Evolutionary conservation across 306 rosid genomes (phyloP), one percentile per base, ranked within the genome.

Genomic region (Hippophae gyantsensis): DNA sequence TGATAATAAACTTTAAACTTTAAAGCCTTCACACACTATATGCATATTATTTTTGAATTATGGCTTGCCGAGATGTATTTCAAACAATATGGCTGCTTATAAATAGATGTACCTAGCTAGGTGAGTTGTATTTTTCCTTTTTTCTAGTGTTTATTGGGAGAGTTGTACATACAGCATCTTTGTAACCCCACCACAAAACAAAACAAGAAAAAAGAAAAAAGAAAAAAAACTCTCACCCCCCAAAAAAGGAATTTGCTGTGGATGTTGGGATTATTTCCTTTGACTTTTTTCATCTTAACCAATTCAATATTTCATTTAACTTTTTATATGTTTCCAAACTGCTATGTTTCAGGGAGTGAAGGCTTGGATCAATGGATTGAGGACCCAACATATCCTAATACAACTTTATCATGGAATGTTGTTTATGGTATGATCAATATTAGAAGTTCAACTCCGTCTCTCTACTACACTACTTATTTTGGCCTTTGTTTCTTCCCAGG

Each of bases 361-460:
- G 73, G 79, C 66, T 72, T 85, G 62, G 25, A 73, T 69, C 64
- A 40, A 69, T 89, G 95, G 95, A 75, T 81, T 57, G 67, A 75
- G 48, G 59, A 83, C 52, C 89, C 87, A 48, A 73, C 89, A 52
- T 76, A 81, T 71, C 89, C 89, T 52, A 79, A 83, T 62, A 75
- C 85, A 58, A 79, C 89, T 50, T 75, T 89, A 27, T 89, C 87
- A 12, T 85, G 97, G 97, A 89, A 89, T 51, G 23, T 77, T 56
- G 64, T 81, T 76, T 85, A 72, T 61, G 95, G 97, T 85, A 72
- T 74, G 76, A 51, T 54, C 26, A 13, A 18, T 48, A 13, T 48
- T 13, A 27, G 57, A 54, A 57, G 41, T 32, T 38, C 23, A 40
- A 43, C n/a, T 56, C 8, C 60, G n/a, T 59, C 14, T 42, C 45